phyloP scores from a whole-genome alignment of 106 monocot species.

The Allium fistulosum region DNA sequence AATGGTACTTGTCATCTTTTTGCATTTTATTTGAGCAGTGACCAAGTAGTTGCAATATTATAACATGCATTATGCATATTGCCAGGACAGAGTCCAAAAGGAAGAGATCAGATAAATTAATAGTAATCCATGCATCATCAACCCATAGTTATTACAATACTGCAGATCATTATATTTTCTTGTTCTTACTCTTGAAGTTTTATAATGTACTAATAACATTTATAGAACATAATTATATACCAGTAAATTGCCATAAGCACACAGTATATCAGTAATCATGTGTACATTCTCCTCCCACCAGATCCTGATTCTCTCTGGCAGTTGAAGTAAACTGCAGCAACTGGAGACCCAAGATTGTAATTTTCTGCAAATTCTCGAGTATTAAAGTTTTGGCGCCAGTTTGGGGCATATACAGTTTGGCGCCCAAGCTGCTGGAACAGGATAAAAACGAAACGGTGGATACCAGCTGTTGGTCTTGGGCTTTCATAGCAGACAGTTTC shows the following conservation, averaged over 20 bases:
- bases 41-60: too few species aligned
- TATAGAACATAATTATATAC: too few species aligned
- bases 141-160: too few species aligned
- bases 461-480: slow-evolving; percentile 54
- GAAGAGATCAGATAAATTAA: too few species aligned
- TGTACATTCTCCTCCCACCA: slow-evolving; percentile 26
- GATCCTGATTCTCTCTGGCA: slow-evolving; percentile 50
- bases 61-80: too few species aligned
- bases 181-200: too few species aligned
- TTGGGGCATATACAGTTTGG: slow-evolving; percentile 52
- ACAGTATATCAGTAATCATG: neutral
- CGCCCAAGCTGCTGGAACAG: slow-evolving; percentile 66
- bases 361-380: slow-evolving; percentile 17
- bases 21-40: too few species aligned
- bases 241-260: neutral
- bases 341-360: slow-evolving; percentile 22
- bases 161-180: too few species aligned
- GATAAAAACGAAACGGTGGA: slow-evolving; percentile 62
- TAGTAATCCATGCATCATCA: too few species aligned
- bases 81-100: too few species aligned
- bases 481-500: slow-evolving; percentile 59
- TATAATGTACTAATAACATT: too few species aligned
- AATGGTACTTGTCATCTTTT: too few species aligned
- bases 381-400: slow-evolving; percentile 39
- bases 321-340: slow-evolving; percentile 38